These are phyloP conservation scores for Phoenix roebelenii DNA, from an alignment of 176 grass and related monocot genomes.

Conservation along the genomic window DNA sequence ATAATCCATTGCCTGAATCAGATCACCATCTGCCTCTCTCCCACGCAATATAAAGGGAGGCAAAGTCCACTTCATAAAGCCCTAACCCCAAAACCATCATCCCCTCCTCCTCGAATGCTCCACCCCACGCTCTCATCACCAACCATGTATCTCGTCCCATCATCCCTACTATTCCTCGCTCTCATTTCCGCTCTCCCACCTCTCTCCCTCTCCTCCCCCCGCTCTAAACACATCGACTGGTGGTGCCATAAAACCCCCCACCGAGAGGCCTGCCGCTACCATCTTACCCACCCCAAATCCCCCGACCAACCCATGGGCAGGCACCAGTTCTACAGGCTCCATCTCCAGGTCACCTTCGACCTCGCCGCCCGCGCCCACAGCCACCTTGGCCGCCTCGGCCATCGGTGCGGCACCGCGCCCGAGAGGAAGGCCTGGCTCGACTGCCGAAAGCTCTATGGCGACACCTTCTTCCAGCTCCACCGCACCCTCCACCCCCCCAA, in stretches of 20 bases:
- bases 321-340: conserved; percentile 21
- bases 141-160: too few relatives aligned
- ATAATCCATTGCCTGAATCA: too few relatives aligned
- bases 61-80: too few relatives aligned
- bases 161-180: background rate
- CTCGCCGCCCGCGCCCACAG: conserved; percentile 19
- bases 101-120: too few relatives aligned
- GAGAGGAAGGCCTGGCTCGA: conserved; percentile 27
- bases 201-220: background rate
- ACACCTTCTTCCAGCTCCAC: conserved; percentile 32
- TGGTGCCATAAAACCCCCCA: conserved; percentile 38
- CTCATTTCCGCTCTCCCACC: conserved; percentile 9
- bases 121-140: too few relatives aligned
- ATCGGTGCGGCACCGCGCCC: conserved; percentile 5
- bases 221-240: conserved; percentile 14
- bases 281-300: conserved; percentile 1
- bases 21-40: too few relatives aligned
- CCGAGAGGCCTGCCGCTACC: conserved; percentile 24
- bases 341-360: conserved; percentile 18
- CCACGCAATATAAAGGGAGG: too few relatives aligned
- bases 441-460: conserved; percentile 37
- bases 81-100: too few relatives aligned
- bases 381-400: conserved; percentile 17
- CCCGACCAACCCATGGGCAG: conserved; percentile 7
- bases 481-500: conserved; percentile 16